Base-by-base conservation (phyloP, 2,329 filamentous ascomycete species). In the Monosporascus sp. region DNA sequence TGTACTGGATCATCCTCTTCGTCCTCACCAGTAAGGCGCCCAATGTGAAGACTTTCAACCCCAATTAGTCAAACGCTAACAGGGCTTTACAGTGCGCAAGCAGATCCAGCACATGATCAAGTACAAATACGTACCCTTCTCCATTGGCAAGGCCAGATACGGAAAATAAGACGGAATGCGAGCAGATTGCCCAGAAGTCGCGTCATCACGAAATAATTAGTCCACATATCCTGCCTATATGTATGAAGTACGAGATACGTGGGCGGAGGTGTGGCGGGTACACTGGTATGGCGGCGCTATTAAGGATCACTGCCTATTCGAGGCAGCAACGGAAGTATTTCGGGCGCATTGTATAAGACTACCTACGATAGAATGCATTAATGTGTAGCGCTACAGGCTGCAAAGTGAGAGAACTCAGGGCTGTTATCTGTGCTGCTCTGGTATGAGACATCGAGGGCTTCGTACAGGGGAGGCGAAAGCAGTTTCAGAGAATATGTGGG, bases 41-140 rank as follows among this genome's bases (percentile, higher is more conserved):
- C 51, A 31, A 34, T 34, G 11, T 5, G 19, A 34, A 41, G 34
- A 49, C 36, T 52, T 20, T n/a, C n/a, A 24, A 11, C n/a, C 5
- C 34, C 19, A 24, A 22, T 14, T 43, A 20, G 24, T 50, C 46
- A 59, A 49, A 57, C 26, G 22, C 36, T 14, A 44, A 46, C 43
- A 11, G 1, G 22, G 41, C 9, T 44, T 14, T 22, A 31, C 64
- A 96, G 91, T 99, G 94, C 86, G 94, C 74, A 90, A 94, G 80
- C 94, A 99, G 77, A 99, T 99, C 65, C 94, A 99, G 78, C 94
- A 97, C 77, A 99, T 99, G 94, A 93, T 99, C 82, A 99, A 97
- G 80, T 99, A 97, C 79, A 90, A 93, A 76, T 99, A 96, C 70
- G 91, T 96, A 31, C 91, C 92, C 41, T 96, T 97, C 77, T 87